Evolutionary conservation across 257 asterid genomes (phyloP).

Genomic region (Linaria vulgaris): DNA sequence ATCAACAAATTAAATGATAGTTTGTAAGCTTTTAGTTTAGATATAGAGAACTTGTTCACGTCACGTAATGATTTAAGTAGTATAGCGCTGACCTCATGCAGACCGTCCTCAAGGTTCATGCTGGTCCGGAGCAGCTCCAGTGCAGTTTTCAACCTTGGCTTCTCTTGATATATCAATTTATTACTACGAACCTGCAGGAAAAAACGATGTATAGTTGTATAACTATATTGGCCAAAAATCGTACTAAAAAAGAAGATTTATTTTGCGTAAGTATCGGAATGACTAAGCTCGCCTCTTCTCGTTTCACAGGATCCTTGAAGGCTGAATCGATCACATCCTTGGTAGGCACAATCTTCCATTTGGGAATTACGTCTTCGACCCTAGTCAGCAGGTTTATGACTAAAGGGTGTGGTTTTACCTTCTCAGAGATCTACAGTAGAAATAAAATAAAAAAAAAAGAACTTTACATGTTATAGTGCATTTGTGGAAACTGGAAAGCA

Average conservation of each 20-base stretch:
- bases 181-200: conserved; percentile 69
- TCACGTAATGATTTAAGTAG: too few species aligned
- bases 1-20: too few species aligned
- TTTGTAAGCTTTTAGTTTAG: too few species aligned
- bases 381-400: conserved; percentile 65
- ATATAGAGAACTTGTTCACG: too few species aligned
- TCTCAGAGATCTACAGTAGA: conserved; percentile 60
- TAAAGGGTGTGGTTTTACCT: conserved; percentile 86
- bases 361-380: conserved; percentile 82
- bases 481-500: neutral
- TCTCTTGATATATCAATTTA: conserved; percentile 75
- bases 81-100: conserved; percentile 55
- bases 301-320: conserved; percentile 72
- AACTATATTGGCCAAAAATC: too few species aligned
- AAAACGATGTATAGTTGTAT: too few species aligned
- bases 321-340: conserved; percentile 85
- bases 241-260: too few species aligned
- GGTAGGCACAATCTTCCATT: conserved; percentile 91
- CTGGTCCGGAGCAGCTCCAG: conserved; percentile 94
- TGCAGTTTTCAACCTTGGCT: conserved; percentile 90
- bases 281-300: conserved; percentile 62
- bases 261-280: too few species aligned
- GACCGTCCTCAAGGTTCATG: conserved; percentile 80
- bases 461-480: neutral
- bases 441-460: neutral